Evolutionary conservation across 1,139 yeast species (phyloP).

Genomic region (Arxiozyma slooffiae): DNA sequence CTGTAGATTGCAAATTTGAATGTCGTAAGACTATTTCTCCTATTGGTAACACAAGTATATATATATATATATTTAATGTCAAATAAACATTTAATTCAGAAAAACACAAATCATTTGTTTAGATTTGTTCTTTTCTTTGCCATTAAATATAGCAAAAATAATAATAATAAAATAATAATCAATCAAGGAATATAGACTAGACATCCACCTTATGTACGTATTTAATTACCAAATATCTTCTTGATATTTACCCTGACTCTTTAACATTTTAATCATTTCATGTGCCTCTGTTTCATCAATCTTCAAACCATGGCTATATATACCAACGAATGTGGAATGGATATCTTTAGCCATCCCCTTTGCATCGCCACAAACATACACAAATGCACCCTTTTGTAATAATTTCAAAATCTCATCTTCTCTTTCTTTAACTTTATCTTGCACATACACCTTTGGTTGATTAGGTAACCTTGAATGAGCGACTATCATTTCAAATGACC

Average conservation of each 20-base stretch:
- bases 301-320: slow-evolving; percentile 45
- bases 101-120: too few species aligned
- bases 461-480: slow-evolving; percentile 77
- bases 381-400: slow-evolving; percentile 66
- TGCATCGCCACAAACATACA: slow-evolving; percentile 97
- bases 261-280: slow-evolving; percentile 69
- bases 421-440: slow-evolving; percentile 59
- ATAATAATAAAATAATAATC: too few species aligned
- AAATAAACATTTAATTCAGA: too few species aligned
- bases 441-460: slow-evolving; percentile 74
- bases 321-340: slow-evolving; percentile 55
- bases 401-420: slow-evolving; percentile 47
- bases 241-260: slow-evolving; percentile 81
- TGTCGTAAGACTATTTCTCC: not conserved
- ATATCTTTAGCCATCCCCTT: slow-evolving; percentile 93
- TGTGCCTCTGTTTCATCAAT: slow-evolving; percentile 59
- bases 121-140: too few species aligned
- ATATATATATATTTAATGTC: too few species aligned
- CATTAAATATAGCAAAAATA: too few species aligned
- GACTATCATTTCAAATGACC: slow-evolving; percentile 57
- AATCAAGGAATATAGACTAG: not conserved
- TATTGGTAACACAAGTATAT: not conserved
- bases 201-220: not conserved
- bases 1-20: not conserved
- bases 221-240: slow-evolving; percentile 84